phyloP scores from a whole-genome alignment of 345 rosid species.

The Syzygium aromaticum region DNA sequence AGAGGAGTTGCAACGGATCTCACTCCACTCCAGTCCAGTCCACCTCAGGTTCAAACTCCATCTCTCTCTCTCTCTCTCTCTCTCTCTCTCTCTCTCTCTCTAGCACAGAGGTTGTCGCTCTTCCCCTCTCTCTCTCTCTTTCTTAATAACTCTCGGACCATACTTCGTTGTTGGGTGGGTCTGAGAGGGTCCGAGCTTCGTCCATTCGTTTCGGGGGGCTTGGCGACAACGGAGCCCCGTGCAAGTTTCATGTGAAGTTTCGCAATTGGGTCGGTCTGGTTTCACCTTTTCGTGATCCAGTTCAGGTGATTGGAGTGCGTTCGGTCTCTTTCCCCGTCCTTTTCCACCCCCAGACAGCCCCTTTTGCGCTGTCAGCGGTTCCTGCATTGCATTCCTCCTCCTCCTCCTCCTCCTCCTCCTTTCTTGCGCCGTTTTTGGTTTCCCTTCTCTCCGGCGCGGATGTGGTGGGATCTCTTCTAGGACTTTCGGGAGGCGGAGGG shows the following conservation, averaged over 20 bases:
- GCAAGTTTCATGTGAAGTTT: neutral
- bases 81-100: too few relatives aligned
- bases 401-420: neutral
- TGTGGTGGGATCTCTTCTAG: neutral
- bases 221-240: neutral
- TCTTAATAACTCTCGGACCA: neutral
- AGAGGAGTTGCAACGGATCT: neutral
- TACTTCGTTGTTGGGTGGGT: neutral
- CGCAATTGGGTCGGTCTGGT: neutral
- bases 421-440: neutral
- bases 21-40: neutral
- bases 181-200: neutral
- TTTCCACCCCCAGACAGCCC: neutral
- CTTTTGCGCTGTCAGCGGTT: neutral
- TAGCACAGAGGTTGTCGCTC: neutral
- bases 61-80: too few relatives aligned
- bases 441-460: neutral
- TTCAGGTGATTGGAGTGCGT: neutral
- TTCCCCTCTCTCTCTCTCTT: too few relatives aligned
- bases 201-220: neutral
- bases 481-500: neutral
- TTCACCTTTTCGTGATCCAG: neutral
- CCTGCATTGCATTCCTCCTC: neutral
- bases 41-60: neutral
- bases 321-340: neutral